phyloP scores from a whole-genome alignment of 495 filamentous ascomycete genomes.

The Copromyces sp. region DNA sequence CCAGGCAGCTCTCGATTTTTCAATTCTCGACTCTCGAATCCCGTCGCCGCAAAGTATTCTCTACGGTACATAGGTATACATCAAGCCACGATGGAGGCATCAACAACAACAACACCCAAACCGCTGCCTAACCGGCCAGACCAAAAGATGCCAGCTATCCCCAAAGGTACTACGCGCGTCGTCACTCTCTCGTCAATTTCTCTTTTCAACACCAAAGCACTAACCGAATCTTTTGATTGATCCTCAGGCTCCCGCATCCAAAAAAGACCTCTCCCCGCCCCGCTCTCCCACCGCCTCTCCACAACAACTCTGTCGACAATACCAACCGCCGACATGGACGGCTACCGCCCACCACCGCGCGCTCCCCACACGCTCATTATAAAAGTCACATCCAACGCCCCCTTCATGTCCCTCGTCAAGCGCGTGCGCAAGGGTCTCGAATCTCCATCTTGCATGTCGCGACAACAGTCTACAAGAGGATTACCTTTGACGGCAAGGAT shows the following conservation, averaged over 20 bases:
- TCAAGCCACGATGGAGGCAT: background rate
- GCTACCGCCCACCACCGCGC: constrained; percentile 46
- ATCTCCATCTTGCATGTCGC: constrained; percentile 54
- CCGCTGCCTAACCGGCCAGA: constrained; percentile 17
- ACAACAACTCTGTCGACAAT: constrained; percentile 26
- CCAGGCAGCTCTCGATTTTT: background rate
- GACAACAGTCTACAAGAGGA: constrained; percentile 28
- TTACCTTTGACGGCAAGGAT: constrained; percentile 32
- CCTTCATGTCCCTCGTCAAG: constrained; percentile 75
- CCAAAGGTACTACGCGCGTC: constrained; percentile 32
- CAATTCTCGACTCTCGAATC: background rate
- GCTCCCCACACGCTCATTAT: constrained; percentile 43
- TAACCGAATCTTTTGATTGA: background rate
- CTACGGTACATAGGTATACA: background rate
- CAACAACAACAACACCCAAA: constrained; percentile 1
- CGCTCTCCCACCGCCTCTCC: background rate
- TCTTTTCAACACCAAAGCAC: no score
- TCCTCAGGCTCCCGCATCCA: constrained; percentile 17
- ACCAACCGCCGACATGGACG: constrained; percentile 64
- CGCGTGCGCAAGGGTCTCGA: constrained; percentile 67
- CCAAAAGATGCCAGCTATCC: constrained; percentile 36
- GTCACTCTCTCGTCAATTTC: no score
- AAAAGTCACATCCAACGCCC: constrained; percentile 66
- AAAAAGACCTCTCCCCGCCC: constrained; percentile 18
- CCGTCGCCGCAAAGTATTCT: background rate